phyloP scores from a whole-genome alignment of 805 yeast species.

The Metschnikowia aberdeeniae region DNA sequence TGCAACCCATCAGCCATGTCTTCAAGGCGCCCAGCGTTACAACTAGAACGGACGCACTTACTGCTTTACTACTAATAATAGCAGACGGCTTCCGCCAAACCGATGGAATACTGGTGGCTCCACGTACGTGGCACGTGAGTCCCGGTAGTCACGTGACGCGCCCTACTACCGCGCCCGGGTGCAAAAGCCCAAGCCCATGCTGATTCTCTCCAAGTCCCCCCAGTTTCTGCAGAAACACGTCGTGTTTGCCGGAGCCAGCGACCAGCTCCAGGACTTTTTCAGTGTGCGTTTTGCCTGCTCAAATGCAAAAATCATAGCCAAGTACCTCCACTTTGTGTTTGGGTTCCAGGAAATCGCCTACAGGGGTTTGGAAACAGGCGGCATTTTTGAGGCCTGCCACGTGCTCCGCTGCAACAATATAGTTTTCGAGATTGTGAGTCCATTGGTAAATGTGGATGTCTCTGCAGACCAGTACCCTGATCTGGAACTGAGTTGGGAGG shows the following conservation, averaged over 20 bases:
- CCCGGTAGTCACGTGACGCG: no score
- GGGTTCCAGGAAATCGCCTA: slow-evolving; percentile 66
- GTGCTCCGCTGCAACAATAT: slow-evolving; percentile 59
- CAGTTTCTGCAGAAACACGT: not conserved
- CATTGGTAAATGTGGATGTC: slow-evolving; percentile 26
- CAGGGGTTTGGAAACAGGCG: slow-evolving; percentile 66
- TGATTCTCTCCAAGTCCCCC: not conserved
- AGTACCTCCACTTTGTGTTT: slow-evolving; percentile 47
- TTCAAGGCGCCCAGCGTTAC: no score
- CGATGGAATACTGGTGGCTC: no score
- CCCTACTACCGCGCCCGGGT: not conserved
- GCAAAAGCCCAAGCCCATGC: slow-evolving; percentile 4
- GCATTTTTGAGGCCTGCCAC: slow-evolving; percentile 49
- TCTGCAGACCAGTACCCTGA: not conserved
- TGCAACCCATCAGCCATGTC: no score
- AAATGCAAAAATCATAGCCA: slow-evolving; percentile 65
- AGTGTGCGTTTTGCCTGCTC: slow-evolving; percentile 69
- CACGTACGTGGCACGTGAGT: no score
- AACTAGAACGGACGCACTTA: no score
- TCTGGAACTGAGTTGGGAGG: slow-evolving; percentile 1
- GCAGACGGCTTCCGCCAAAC: no score
- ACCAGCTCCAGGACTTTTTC: slow-evolving; percentile 38
- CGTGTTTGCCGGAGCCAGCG: not conserved
- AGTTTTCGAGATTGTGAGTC: slow-evolving; percentile 44
- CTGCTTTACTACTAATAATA: no score